Conservation (phyloP, 2,329 filamentous ascomycete species). For the Byssothecium circinans region DNA sequence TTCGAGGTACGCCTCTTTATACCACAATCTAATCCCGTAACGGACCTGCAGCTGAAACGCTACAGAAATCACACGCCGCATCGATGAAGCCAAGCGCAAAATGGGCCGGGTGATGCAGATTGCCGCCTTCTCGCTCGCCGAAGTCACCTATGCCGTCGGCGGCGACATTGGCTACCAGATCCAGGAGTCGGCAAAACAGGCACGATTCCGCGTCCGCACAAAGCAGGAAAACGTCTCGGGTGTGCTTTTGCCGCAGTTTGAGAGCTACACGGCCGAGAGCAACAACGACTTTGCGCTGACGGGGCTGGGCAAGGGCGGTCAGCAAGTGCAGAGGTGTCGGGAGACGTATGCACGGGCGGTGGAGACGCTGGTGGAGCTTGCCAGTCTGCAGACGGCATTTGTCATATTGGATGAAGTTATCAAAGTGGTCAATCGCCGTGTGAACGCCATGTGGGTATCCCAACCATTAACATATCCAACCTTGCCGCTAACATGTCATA, state of each 20-base stretch:
- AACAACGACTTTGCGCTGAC: slow-evolving; percentile 97
- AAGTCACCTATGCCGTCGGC: slow-evolving; percentile 95
- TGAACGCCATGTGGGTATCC: slow-evolving; percentile 81
- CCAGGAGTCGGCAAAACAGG: slow-evolving; percentile 90
- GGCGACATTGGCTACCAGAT: slow-evolving; percentile 95
- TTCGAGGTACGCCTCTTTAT: slow-evolving; percentile 71
- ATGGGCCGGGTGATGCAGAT: slow-evolving; percentile 99
- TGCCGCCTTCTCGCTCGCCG: slow-evolving; percentile 93
- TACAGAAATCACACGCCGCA: slow-evolving; percentile 85
- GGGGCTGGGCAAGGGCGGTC: slow-evolving; percentile 92
- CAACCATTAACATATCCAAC: background rate
- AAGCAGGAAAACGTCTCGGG: slow-evolving; percentile 99
- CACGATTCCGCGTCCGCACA: slow-evolving; percentile 87
- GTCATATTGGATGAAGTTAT: slow-evolving; percentile 98
- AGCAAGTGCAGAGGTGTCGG: slow-evolving; percentile 91
- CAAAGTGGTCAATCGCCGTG: slow-evolving; percentile 97
- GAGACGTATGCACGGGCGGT: slow-evolving; percentile 96
- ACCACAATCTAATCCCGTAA: slow-evolving; percentile 7
- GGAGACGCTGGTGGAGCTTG: slow-evolving; percentile 91
- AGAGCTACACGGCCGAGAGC: slow-evolving; percentile 84
- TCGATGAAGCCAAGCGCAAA: slow-evolving; percentile 98
- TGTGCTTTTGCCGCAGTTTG: slow-evolving; percentile 90
- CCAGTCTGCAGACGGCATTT: slow-evolving; percentile 95
- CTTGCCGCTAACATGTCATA: slow-evolving; percentile 39
- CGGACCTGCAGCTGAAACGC: slow-evolving; percentile 25